These are phyloP conservation scores for Debaryomyces prosopidis DNA, from an alignment of 805 yeast species.

Conservation along the genomic window DNA sequence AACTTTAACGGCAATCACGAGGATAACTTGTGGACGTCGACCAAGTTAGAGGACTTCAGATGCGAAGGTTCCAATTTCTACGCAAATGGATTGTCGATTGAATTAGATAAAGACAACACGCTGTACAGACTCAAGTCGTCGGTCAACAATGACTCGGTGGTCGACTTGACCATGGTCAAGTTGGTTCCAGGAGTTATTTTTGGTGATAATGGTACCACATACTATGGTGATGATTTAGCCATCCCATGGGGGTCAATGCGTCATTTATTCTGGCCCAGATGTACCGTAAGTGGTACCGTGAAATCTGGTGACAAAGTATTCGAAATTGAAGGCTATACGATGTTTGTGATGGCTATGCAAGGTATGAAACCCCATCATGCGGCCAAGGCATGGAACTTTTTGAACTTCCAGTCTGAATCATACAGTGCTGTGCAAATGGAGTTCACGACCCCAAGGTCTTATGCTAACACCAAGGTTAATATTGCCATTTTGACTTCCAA, in stretches of 20 bases:
- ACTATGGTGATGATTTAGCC: constrained; percentile 78
- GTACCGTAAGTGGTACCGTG: constrained; percentile 66
- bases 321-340: constrained; percentile 51
- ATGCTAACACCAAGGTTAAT: constrained; percentile 78
- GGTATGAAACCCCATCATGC: constrained; percentile 99
- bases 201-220: constrained; percentile 83
- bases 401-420: constrained; percentile 78
- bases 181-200: constrained; percentile 81
- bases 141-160: constrained; percentile 67
- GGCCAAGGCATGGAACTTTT: constrained; percentile 94
- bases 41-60: constrained; percentile 77
- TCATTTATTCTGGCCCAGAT: constrained; percentile 96
- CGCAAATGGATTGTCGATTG: constrained; percentile 72
- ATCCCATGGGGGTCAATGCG: constrained; percentile 98
- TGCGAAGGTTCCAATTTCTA: constrained; percentile 74
- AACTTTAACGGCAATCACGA: constrained; percentile 49
- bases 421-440: constrained; percentile 87
- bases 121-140: constrained; percentile 55
- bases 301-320: constrained; percentile 34
- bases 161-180: constrained; percentile 65
- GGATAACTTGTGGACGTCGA: constrained; percentile 82
- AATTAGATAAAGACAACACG: constrained; percentile 52
- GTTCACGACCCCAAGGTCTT: constrained; percentile 89
- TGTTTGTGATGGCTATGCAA: constrained; percentile 96
- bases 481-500: constrained; percentile 72